These are phyloP conservation scores for Saccharum hybrid DNA, from an alignment of 202 grass and related monocot species.

Conservation along the genomic window DNA sequence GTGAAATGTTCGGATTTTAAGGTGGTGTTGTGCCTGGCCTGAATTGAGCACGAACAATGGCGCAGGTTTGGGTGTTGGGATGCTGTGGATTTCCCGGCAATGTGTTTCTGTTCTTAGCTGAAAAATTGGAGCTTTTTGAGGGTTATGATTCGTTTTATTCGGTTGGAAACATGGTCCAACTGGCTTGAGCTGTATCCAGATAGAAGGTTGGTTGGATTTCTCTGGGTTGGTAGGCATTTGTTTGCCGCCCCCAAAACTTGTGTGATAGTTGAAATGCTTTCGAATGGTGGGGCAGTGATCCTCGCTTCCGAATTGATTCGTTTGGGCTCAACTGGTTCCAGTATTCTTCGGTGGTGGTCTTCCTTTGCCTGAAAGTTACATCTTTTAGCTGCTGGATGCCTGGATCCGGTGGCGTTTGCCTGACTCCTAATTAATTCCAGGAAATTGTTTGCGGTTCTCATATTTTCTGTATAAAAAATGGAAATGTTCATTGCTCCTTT, in stretches of 20 bases:
- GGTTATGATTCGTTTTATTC: background rate
- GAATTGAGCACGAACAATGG: background rate
- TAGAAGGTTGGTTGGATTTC: background rate
- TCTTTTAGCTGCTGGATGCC: slow-evolving; percentile 30
- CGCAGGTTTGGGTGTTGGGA: background rate
- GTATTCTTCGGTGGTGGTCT: background rate
- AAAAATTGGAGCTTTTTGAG: background rate
- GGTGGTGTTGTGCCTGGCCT: background rate
- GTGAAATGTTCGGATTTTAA: slow-evolving; percentile 24
- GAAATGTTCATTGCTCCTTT: background rate
- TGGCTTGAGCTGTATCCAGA: background rate
- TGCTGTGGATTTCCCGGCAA: slow-evolving; percentile 1
- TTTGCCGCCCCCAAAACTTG: no score
- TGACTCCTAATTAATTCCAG: background rate
- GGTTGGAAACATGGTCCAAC: background rate
- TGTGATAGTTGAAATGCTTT: background rate
- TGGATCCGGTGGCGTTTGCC: slow-evolving; percentile 33
- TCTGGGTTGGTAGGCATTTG: background rate
- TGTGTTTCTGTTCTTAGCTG: background rate
- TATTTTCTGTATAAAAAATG: background rate
- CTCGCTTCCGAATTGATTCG: background rate
- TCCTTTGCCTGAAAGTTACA: background rate
- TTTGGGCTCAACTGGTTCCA: background rate
- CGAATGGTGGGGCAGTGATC: background rate
- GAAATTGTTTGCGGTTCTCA: background rate